Percentiles rank a stretch among this genome's conserved stretches.
Evolutionary conservation across 2,329 filamentous ascomycete genomes (phyloP).

Genomic region (Colletotrichum limetticola): DNA sequence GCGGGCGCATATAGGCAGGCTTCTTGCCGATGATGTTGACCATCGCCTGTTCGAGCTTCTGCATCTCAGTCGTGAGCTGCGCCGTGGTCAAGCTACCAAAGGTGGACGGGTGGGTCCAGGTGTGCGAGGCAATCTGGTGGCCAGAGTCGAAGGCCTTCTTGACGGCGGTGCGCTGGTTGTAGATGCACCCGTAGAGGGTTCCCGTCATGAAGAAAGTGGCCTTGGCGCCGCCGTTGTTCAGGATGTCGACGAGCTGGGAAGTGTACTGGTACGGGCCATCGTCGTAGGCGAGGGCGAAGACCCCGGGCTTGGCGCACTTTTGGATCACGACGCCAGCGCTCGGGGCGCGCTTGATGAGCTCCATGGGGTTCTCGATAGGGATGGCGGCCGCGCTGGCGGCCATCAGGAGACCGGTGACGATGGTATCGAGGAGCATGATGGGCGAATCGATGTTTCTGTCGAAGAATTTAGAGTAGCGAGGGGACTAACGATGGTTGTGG

Average conservation of each 20-base stretch:
- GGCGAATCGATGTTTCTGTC: neutral
- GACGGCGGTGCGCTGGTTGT: conserved; percentile 61
- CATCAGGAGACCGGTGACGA: conserved; percentile 40
- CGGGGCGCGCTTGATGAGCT: conserved; percentile 53
- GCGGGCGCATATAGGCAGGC: conserved; percentile 61
- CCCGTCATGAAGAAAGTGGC: conserved; percentile 66
- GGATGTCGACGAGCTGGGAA: conserved; percentile 58
- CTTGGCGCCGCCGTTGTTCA: conserved; percentile 59
- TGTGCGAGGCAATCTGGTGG: conserved; percentile 65
- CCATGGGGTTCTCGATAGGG: conserved; percentile 48
- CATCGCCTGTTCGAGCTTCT: conserved; percentile 60
- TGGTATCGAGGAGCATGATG: conserved; percentile 41
- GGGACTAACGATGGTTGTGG: neutral
- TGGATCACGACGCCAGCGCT: conserved; percentile 56
- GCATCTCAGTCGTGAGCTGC: conserved; percentile 59
- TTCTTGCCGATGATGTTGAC: conserved; percentile 60
- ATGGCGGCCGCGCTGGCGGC: conserved; percentile 42
- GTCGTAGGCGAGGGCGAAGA: conserved; percentile 64
- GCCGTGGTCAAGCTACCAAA: conserved; percentile 51
- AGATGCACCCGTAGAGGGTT: conserved; percentile 62
- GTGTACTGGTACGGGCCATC: conserved; percentile 64
- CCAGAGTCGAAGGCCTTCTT: conserved; percentile 61
- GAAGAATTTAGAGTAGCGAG: neutral
- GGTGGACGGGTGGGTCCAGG: conserved; percentile 60
- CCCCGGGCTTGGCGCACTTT: conserved; percentile 54